Percentiles rank a stretch among this genome's conserved stretches.
phyloP scores from a whole-genome alignment of 257 asterid species.

The Ilex asprella region DNA sequence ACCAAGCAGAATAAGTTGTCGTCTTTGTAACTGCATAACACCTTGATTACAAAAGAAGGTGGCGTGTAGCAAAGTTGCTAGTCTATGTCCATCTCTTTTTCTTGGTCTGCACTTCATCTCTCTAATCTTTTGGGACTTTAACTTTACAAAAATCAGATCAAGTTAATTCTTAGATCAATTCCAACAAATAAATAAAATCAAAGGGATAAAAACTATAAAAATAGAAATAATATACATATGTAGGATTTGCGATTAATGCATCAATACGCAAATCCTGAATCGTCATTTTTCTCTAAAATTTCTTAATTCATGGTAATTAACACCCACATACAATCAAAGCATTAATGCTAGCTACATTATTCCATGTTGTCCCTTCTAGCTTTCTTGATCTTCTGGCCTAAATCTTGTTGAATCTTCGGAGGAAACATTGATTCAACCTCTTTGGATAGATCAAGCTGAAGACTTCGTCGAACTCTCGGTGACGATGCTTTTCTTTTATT shows the following conservation, averaged over 20 bases:
- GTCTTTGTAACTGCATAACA: conserved; percentile 6
- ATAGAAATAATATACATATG: not conserved
- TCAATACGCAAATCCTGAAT: not conserved
- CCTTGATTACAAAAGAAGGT: conserved; percentile 20
- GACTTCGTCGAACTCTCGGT: conserved; percentile 14
- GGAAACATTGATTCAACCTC: conserved; percentile 36
- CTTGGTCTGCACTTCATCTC: not conserved
- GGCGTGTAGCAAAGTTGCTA: conserved; percentile 2
- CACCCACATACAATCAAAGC: too few species aligned
- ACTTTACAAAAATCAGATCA: not conserved
- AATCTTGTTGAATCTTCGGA: conserved; percentile 2
- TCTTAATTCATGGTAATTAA: too few species aligned
- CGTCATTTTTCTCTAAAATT: not conserved
- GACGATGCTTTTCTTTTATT: conserved; percentile 32
- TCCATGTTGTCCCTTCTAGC: conserved; percentile 31
- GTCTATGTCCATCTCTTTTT: not conserved
- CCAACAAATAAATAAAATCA: not conserved
- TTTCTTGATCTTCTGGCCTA: conserved; percentile 29
- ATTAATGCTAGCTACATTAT: not conserved
- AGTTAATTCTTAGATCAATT: too few species aligned
- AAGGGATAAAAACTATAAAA: not conserved
- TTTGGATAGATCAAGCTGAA: conserved; percentile 19
- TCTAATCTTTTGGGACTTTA: conserved; percentile 6
- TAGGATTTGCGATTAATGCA: not conserved
- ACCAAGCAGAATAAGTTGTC: conserved; percentile 3